These are phyloP conservation scores for Xenosphaeropsis pyriputrescens DNA, from an alignment of 2,329 filamentous ascomycete species.

Conservation along the genomic window DNA sequence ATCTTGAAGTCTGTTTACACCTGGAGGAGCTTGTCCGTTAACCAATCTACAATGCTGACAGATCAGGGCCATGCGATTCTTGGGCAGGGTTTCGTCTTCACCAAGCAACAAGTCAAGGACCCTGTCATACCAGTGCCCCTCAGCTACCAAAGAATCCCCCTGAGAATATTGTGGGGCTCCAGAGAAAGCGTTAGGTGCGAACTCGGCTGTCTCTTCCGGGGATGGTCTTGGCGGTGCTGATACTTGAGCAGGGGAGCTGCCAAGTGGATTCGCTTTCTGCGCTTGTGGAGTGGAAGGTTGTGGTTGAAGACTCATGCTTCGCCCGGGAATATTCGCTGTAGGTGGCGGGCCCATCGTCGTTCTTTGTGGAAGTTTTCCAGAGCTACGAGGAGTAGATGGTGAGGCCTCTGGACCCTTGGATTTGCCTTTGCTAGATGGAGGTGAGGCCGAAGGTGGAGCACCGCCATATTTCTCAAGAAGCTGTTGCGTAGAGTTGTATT, in stretches of 20 bases:
- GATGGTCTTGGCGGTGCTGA: conserved; percentile 9
- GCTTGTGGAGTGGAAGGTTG: conserved; percentile 8
- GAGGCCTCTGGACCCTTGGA: conserved; percentile 4
- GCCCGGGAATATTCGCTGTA: conserved; percentile 43
- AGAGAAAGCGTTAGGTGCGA: conserved; percentile 58
- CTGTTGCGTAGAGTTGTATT: conserved; percentile 88
- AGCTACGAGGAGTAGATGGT: conserved; percentile 1
- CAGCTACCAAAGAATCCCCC: conserved; percentile 2
- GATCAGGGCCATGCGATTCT: conserved; percentile 80
- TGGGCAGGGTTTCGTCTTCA: conserved; percentile 84
- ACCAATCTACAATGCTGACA: conserved; percentile 73
- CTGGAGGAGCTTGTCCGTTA: conserved; percentile 90
- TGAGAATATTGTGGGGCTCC: conserved; percentile 17
- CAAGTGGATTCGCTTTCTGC: not conserved
- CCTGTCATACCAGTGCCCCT: conserved; percentile 80
- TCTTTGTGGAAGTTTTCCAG: conserved; percentile 19
- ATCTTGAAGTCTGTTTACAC: conserved; percentile 61
- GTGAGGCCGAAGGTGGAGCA: conserved; percentile 12
- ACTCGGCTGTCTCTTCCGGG: conserved; percentile 31
- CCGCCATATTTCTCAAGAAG: conserved; percentile 89
- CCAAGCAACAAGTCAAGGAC: conserved; percentile 84
- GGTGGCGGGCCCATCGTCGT: conserved; percentile 40
- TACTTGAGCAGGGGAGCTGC: not conserved
- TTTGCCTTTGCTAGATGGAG: conserved; percentile 4
- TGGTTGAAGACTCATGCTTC: conserved; percentile 1